These are phyloP conservation scores for Yarrowia keelungensis DNA, from an alignment of 805 yeast genomes.

Conservation along the genomic window DNA sequence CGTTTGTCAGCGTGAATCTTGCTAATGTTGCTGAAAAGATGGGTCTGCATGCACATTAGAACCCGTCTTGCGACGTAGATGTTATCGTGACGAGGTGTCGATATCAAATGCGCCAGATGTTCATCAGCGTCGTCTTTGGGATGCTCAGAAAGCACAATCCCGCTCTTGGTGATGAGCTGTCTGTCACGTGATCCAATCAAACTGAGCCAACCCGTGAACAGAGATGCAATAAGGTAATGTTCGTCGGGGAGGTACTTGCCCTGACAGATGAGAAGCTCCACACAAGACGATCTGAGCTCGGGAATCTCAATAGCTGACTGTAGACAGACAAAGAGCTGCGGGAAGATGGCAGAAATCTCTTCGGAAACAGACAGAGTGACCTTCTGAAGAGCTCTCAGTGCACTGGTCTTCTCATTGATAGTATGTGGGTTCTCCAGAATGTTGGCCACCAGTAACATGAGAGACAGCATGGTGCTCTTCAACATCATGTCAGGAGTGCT, in stretches of 20 bases:
- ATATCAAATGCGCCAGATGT: not conserved
- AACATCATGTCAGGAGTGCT: slow-evolving; percentile 1
- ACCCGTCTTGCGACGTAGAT: slow-evolving; percentile 22
- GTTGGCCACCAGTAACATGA: slow-evolving; percentile 27
- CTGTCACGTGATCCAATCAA: slow-evolving; percentile 3
- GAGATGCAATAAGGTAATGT: slow-evolving; percentile 24
- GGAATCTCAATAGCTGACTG: slow-evolving; percentile 13
- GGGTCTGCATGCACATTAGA: not conserved
- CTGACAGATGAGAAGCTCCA: slow-evolving; percentile 6
- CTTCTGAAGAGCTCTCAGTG: slow-evolving; percentile 10
- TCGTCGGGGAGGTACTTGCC: slow-evolving; percentile 25
- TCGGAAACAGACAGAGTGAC: slow-evolving; percentile 10
- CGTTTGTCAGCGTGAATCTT: not conserved
- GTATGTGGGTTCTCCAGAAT: slow-evolving; percentile 26
- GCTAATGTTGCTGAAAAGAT: not conserved
- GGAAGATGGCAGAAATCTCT: slow-evolving; percentile 27
- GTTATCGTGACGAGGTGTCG: slow-evolving; percentile 7
- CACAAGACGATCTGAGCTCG: slow-evolving; percentile 17
- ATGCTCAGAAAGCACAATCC: slow-evolving; percentile 1
- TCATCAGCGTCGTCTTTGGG: slow-evolving; percentile 10
- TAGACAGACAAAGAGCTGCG: slow-evolving; percentile 25
- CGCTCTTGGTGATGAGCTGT: slow-evolving; percentile 20
- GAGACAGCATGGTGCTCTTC: slow-evolving; percentile 11
- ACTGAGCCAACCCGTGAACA: slow-evolving; percentile 15
- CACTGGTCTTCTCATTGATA: slow-evolving; percentile 22